Conservation (phyloP, 2,329 filamentous ascomycete genomes). For the Pseudohalonectria lignicola region DNA sequence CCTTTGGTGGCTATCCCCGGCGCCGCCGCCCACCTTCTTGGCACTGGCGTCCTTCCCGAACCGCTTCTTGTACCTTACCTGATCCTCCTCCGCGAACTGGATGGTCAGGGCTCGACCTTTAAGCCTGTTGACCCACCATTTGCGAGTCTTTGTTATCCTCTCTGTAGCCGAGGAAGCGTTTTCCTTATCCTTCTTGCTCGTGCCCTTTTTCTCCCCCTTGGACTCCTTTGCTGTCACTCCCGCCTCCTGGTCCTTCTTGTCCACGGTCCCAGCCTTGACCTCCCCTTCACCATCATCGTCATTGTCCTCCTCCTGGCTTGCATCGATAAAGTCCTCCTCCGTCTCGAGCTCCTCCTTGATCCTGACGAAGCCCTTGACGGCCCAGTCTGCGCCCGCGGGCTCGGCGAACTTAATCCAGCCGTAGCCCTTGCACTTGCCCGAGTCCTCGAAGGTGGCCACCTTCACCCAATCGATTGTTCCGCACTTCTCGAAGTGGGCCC, state of each 20-base stretch:
- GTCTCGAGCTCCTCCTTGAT: constrained; percentile 55
- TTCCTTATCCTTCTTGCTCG: constrained; percentile 23
- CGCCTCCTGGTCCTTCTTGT: constrained; percentile 18
- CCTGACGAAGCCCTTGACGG: constrained; percentile 72
- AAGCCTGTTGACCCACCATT: constrained; percentile 81
- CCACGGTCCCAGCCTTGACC: constrained; percentile 24
- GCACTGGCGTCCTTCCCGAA: constrained; percentile 68
- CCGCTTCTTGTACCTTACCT: constrained; percentile 84
- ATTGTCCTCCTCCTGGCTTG: no score
- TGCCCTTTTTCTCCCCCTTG: not conserved
- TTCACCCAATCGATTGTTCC: constrained; percentile 75
- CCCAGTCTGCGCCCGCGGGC: constrained; percentile 60
- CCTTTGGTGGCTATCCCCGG: constrained; percentile 12
- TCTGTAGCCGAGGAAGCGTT: no score
- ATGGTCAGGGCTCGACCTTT: constrained; percentile 72
- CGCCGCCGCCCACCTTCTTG: constrained; percentile 17
- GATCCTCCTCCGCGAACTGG: constrained; percentile 88
- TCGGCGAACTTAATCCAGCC: constrained; percentile 84
- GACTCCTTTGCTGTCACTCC: constrained; percentile 21
- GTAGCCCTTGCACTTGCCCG: constrained; percentile 95
- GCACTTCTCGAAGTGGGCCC: constrained; percentile 74
- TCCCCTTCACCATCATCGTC: constrained; percentile 31
- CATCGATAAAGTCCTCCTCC: constrained; percentile 48
- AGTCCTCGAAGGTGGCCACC: constrained; percentile 91
- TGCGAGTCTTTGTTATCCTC: constrained; percentile 40